Evolutionary conservation across 768 basidiomycete genomes (phyloP).

Genomic region (Tricholomella constricta): DNA sequence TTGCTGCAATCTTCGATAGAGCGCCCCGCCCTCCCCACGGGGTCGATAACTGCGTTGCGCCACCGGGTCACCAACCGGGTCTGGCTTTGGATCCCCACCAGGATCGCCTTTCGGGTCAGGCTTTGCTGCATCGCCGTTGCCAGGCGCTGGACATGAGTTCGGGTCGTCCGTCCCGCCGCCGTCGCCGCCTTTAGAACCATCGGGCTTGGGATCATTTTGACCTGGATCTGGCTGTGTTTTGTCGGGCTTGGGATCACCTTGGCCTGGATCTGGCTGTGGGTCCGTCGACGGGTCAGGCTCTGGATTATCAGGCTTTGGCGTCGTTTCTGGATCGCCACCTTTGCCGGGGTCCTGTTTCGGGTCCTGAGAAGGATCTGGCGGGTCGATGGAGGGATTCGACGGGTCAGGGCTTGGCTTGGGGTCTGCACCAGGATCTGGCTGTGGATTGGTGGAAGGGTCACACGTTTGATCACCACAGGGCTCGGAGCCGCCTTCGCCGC

Average conservation of each 20-base stretch:
- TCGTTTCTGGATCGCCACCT: too few relatives aligned
- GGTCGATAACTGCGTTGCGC: constrained; percentile 11
- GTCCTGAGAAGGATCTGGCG: too few relatives aligned
- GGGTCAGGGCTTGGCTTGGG: too few relatives aligned
- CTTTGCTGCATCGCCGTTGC: not conserved
- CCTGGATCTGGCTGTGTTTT: too few relatives aligned
- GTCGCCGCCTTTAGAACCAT: not conserved
- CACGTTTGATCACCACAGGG: not conserved
- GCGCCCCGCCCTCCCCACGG: constrained; percentile 4
- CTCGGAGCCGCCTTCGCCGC: not conserved
- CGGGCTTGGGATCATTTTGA: too few relatives aligned
- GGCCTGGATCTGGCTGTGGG: too few relatives aligned
- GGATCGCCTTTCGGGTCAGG: not conserved
- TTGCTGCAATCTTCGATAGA: constrained; percentile 8
- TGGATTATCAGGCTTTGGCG: too few relatives aligned
- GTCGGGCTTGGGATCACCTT: too few relatives aligned
- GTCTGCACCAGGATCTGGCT: too few relatives aligned
- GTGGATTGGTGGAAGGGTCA: not conserved
- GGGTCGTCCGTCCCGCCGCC: not conserved
- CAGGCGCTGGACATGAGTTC: not conserved
- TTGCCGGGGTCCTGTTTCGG: too few relatives aligned
- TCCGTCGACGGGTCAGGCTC: too few relatives aligned
- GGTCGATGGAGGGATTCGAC: too few relatives aligned
- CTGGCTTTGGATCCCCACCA: not conserved
- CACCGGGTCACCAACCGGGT: not conserved